A percentile compares a stretch with the other conserved stretches of the same genome.
These are phyloP conservation scores for Eimeria tenella DNA, from an alignment of 169 alveolate genomes.

Conservation along the genomic window DNA sequence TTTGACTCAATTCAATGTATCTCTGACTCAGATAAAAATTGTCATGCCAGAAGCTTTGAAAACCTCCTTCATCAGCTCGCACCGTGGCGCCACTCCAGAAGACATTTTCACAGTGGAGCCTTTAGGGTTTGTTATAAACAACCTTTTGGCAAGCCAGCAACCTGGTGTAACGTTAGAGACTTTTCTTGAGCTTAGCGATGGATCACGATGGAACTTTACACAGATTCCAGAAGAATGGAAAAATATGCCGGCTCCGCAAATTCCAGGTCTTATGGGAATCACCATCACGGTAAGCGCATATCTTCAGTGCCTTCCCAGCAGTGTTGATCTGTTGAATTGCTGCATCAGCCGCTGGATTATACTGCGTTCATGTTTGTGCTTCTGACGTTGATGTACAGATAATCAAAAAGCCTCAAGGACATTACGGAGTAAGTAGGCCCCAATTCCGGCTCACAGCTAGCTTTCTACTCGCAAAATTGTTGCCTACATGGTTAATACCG, in stretches of 20 bases:
- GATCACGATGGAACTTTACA: background rate
- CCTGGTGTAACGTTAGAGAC: constrained; percentile 45
- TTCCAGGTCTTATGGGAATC: constrained; percentile 53
- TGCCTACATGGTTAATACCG: too few species aligned
- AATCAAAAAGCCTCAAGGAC: constrained; percentile 38
- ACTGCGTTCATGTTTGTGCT: background rate
- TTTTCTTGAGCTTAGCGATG: constrained; percentile 24
- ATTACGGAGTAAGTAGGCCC: constrained; percentile 12
- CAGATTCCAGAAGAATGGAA: constrained; percentile 29
- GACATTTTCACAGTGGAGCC: constrained; percentile 46
- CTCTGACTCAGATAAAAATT: constrained; percentile 7
- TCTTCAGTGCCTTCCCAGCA: background rate
- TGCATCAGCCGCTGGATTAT: background rate
- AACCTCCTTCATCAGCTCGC: background rate
- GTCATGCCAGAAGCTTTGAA: constrained; percentile 53
- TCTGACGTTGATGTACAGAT: background rate
- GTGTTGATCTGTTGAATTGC: background rate
- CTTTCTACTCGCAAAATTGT: background rate
- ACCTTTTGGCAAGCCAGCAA: constrained; percentile 31
- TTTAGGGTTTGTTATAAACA: background rate
- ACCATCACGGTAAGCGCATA: constrained; percentile 9
- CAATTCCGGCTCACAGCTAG: background rate
- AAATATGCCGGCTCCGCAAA: constrained; percentile 34
- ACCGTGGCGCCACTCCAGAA: constrained; percentile 14
- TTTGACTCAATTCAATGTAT: background rate